Base-by-base conservation (phyloP, 257 asterid species). In the Nicotiana benthamiana region DNA sequence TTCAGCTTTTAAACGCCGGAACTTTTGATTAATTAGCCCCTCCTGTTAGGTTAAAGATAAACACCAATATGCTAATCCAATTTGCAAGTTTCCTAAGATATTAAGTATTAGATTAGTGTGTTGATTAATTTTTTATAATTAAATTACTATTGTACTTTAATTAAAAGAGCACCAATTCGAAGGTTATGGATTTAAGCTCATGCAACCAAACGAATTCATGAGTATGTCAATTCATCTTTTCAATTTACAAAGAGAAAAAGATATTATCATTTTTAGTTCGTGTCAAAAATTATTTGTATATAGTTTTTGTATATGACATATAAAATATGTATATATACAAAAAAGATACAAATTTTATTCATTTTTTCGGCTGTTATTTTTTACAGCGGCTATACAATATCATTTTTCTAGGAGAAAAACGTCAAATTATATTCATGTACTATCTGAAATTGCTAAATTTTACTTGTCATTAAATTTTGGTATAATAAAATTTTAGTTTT, bases 11-110 rank as follows among this genome's bases (percentile, higher is more conserved):
- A 28, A 68, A 17, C 9, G 80, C 82, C 83, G 81, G 24, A 53
- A 79, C 76, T 81, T 77, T 85, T 82, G 87, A 85, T 80, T 72
- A 64, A 60, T 60, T 77, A 77, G 56, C 13, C 70, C 80, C 56
- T 56, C 36, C 2, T 77, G 80, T 57, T 43, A 43, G 51, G 28
- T 57, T 30, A 77, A 77, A 77, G 70, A 57, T 77, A 4, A 77
- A 9, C 68, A 57, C 34, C 9, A 56, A 30, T 34, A 43, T 57
- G 56, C 22, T 77, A 22, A 57, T 36, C 80, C 32, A 70, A 0
- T 43, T 70, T 70, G 43, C 18, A 70, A 43, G 36, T 70, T 68
- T 70, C 59, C 20, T 22, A 43, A 40, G 13, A 30, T 40, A 43
- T 34, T 36, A 36, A 34, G n/a, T 67, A 66, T 67, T 34, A 67